These are phyloP conservation scores for Beauveria medogensis DNA, from an alignment of 2,329 filamentous ascomycete genomes.

Conservation along the genomic window DNA sequence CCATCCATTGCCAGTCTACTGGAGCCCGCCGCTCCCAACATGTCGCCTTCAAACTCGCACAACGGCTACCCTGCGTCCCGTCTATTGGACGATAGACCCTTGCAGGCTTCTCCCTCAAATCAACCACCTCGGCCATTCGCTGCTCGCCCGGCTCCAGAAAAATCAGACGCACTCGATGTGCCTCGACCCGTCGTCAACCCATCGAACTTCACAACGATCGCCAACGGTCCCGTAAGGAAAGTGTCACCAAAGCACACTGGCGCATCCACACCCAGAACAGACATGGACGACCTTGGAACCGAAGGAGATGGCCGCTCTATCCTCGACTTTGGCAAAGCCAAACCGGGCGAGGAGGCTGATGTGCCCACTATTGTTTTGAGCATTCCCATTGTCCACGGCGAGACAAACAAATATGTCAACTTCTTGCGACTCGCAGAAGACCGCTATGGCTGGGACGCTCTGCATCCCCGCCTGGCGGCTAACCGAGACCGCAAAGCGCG, in stretches of 20 bases:
- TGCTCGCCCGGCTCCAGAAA: slow-evolving; percentile 22
- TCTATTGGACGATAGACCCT: slow-evolving; percentile 28
- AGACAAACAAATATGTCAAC: slow-evolving; percentile 87
- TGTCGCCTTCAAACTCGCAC: slow-evolving; percentile 21
- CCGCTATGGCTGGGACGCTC: slow-evolving; percentile 86
- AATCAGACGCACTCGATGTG: slow-evolving; percentile 29
- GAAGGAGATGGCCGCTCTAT: slow-evolving; percentile 45
- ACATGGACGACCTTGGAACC: slow-evolving; percentile 38
- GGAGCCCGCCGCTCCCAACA: slow-evolving; percentile 40
- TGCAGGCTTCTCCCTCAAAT: slow-evolving; percentile 36
- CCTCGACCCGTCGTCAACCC: slow-evolving; percentile 28
- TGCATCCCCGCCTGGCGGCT: slow-evolving; percentile 84
- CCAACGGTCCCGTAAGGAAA: slow-evolving; percentile 36
- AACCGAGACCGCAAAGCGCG: slow-evolving; percentile 80
- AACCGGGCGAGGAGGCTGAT: slow-evolving; percentile 49
- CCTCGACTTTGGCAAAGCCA: slow-evolving; percentile 52
- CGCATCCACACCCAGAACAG: slow-evolving; percentile 40
- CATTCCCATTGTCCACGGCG: slow-evolving; percentile 65
- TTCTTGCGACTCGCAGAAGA: slow-evolving; percentile 91
- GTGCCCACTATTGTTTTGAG: slow-evolving; percentile 76
- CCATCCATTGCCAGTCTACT: slow-evolving; percentile 89
- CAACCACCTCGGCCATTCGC: slow-evolving; percentile 23
- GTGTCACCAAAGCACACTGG: slow-evolving; percentile 38
- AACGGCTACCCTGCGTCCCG: slow-evolving; percentile 17
- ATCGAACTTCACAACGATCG: slow-evolving; percentile 34